Conservation (phyloP, 441 rosid genomes). For the Gossypium aridum region DNA sequence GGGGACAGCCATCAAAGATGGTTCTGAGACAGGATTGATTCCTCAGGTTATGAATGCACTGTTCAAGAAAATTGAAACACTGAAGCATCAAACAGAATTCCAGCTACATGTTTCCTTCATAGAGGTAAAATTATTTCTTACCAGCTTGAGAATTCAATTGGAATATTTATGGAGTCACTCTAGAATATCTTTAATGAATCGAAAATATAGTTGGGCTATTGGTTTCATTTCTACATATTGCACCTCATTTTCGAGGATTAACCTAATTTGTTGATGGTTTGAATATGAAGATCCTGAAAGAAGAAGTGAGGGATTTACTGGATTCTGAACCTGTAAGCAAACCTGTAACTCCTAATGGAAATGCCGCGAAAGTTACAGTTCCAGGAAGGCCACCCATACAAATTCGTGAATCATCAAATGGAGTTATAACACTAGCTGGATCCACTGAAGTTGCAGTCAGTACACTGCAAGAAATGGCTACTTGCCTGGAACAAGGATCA, state of each 20-base stretch:
- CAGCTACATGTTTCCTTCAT: constrained; percentile 63
- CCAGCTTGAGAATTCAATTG: not conserved
- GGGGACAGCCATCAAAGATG: constrained; percentile 62
- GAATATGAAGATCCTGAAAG: constrained; percentile 52
- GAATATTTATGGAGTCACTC: not conserved
- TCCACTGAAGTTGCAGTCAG: constrained; percentile 49
- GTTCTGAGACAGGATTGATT: constrained; percentile 41
- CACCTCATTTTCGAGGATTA: not conserved
- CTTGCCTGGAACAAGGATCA: constrained; percentile 63
- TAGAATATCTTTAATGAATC: not conserved
- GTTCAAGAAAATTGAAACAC: constrained; percentile 42
- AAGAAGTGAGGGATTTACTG: constrained; percentile 69
- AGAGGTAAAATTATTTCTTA: constrained; percentile 33
- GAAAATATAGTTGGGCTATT: not conserved
- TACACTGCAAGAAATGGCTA: constrained; percentile 55
- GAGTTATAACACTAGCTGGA: constrained; percentile 59
- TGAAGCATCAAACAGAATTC: constrained; percentile 39
- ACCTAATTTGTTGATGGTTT: constrained; percentile 19
- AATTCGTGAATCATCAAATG: constrained; percentile 66
- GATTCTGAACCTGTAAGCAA: constrained; percentile 38
- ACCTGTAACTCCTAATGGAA: constrained; percentile 34
- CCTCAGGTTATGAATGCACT: constrained; percentile 50
- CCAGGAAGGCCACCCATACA: constrained; percentile 51
- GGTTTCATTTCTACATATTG: not conserved
- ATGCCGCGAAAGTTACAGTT: constrained; percentile 32